phyloP scores from a whole-genome alignment of 1,284 basidiomycete species.

The Austroboletus novae-zelandiae region DNA sequence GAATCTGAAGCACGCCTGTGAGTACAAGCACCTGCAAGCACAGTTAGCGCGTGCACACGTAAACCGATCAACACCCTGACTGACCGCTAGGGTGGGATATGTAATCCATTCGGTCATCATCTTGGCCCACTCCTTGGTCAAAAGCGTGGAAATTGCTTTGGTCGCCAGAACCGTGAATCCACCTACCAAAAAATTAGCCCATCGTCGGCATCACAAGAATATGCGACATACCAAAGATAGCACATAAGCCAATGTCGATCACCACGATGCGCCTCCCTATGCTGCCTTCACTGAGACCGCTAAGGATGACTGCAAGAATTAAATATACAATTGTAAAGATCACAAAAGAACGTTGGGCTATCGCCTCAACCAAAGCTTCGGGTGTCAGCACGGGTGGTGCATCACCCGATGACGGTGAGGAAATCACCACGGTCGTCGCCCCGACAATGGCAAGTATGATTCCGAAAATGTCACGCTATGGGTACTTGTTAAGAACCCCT shows the following conservation, averaged over 20 bases:
- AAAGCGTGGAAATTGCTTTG: constrained; percentile 86
- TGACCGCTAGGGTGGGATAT: constrained; percentile 69
- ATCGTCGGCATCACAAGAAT: constrained; percentile 1
- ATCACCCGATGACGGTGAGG: constrained; percentile 68
- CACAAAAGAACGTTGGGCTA: constrained; percentile 71
- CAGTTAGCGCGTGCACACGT: constrained; percentile 16
- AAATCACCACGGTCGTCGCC: constrained; percentile 88
- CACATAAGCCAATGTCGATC: constrained; percentile 87
- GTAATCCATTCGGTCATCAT: constrained; percentile 78
- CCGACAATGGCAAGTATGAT: constrained; percentile 80
- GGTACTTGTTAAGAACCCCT: constrained; percentile 13
- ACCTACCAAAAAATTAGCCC: constrained; percentile 43
- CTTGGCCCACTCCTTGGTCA: constrained; percentile 73
- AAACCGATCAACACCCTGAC: constrained; percentile 9
- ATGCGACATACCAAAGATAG: constrained; percentile 68
- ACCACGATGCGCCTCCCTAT: constrained; percentile 71
- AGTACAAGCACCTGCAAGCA: constrained; percentile 61
- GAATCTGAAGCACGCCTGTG: constrained; percentile 89
- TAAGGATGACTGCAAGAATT: constrained; percentile 54
- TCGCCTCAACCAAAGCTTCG: constrained; percentile 65
- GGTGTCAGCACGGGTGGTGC: constrained; percentile 57
- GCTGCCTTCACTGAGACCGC: constrained; percentile 56
- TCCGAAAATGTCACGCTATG: constrained; percentile 82
- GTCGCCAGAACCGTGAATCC: constrained; percentile 95
- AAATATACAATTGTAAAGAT: constrained; percentile 69